These are phyloP conservation scores for Deinandra increscens DNA, from an alignment of 129 eudicot genomes.

Conservation along the genomic window DNA sequence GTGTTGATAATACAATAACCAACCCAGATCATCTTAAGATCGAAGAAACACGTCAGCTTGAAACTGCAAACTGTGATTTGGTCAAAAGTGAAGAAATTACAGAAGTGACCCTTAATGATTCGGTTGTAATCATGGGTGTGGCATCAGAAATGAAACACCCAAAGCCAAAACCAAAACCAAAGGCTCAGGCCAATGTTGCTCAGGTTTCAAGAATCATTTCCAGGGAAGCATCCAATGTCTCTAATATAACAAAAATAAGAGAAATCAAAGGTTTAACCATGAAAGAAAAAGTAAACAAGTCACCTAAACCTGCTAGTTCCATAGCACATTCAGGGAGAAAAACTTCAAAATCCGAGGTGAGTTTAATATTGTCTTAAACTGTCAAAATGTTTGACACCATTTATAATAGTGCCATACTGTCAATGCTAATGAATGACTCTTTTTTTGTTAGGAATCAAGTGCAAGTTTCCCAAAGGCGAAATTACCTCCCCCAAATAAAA, in stretches of 20 bases:
- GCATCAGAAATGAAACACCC: slow-evolving; percentile 23
- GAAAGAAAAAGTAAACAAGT: slow-evolving; percentile 37
- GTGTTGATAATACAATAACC: slow-evolving; percentile 2
- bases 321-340: slow-evolving; percentile 25
- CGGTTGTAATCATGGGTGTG: slow-evolving; percentile 16
- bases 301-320: slow-evolving; percentile 33
- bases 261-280: slow-evolving; percentile 25
- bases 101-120: slow-evolving; percentile 22
- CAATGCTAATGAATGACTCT: background rate
- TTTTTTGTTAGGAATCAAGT: slow-evolving; percentile 21
- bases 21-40: slow-evolving; percentile 28
- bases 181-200: slow-evolving; percentile 30
- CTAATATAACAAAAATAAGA: slow-evolving; percentile 32
- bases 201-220: slow-evolving; percentile 29
- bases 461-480: slow-evolving; percentile 29
- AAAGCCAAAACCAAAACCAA: slow-evolving; percentile 23
- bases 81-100: slow-evolving; percentile 27
- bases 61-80: slow-evolving; percentile 15
- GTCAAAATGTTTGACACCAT: background rate
- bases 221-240: slow-evolving; percentile 35
- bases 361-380: slow-evolving; percentile 1
- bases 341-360: slow-evolving; percentile 44
- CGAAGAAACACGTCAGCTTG: slow-evolving; percentile 26
- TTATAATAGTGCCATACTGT: background rate
- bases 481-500: slow-evolving; percentile 28